Conservation (phyloP, 371 early-diverging fungal genomes). For the Rhizopus arrhizus region DNA sequence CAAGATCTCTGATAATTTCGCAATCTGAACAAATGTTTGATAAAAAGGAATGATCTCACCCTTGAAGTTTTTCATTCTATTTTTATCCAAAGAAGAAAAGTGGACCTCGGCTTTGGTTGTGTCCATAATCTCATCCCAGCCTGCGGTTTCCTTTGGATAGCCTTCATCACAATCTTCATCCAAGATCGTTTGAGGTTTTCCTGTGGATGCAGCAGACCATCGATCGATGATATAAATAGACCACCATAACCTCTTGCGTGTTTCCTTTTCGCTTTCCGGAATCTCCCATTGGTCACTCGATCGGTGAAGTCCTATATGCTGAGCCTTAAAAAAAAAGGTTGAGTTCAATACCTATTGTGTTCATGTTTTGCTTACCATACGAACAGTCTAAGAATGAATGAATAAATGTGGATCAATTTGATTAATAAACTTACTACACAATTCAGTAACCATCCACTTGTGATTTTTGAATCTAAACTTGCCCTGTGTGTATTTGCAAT, state of each 20-base stretch:
- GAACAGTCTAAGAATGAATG: slow-evolving; percentile 5
- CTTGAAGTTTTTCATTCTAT: slow-evolving; percentile 37
- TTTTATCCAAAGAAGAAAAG: slow-evolving; percentile 46
- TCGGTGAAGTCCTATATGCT: slow-evolving; percentile 70
- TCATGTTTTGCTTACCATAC: not conserved
- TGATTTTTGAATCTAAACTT: slow-evolving; percentile 41
- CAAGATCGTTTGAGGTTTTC: slow-evolving; percentile 56
- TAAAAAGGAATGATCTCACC: slow-evolving; percentile 45
- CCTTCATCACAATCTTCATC: slow-evolving; percentile 54
- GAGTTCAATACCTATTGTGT: too few relatives aligned
- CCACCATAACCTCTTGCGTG: slow-evolving; percentile 70
- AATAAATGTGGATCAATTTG: not conserved
- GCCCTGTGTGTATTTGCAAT: slow-evolving; percentile 48
- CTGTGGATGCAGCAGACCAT: slow-evolving; percentile 55
- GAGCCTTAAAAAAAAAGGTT: slow-evolving; percentile 39
- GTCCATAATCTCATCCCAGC: slow-evolving; percentile 53
- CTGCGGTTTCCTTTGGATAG: slow-evolving; percentile 45
- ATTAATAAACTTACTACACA: slow-evolving; percentile 36
- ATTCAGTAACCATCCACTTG: slow-evolving; percentile 45
- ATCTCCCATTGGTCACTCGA: slow-evolving; percentile 57
- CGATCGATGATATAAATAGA: slow-evolving; percentile 63
- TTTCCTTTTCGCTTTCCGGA: slow-evolving; percentile 58
- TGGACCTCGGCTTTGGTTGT: slow-evolving; percentile 14
- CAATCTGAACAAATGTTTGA: slow-evolving; percentile 53
- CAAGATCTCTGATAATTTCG: slow-evolving; percentile 49